Base-by-base conservation (phyloP, 2,329 filamentous ascomycete genomes). In the Aspergillus tubingensis region DNA sequence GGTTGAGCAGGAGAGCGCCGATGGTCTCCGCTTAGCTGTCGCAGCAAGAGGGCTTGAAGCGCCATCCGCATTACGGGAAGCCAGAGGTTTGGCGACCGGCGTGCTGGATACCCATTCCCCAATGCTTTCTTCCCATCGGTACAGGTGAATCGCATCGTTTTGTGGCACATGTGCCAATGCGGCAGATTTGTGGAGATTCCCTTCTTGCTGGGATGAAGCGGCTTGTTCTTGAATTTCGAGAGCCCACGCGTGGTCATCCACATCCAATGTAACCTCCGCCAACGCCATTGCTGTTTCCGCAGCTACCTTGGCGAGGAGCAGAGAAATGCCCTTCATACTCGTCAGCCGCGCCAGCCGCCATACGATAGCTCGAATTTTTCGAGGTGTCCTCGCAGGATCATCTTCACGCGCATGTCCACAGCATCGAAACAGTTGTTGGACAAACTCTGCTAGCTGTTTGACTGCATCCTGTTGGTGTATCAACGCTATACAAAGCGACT, bases 61-160 rank as follows among this genome's bases (percentile, higher is more conserved):
- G 11, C 55, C 17, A 15, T 58, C 27, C 7, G 25, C 25, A 30
- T 30, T 11, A 30, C 27, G 52, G 8, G 48, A 23, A 7, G 59
- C 44, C 50, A 70, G 68, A 48, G 63, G 67, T 53, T 72, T 70
- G 39, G 62, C 51, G 54, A 67, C 71, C 27, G 83, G 83, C 48
- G 81, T 84, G 41, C 73, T 77, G n/a, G 78, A 81, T 54, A 86
- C 80, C 83, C 83, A 86, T 70, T 85, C 83, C 39, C 82, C 79
- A 68, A 86, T 85, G 48, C 79, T 81, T 66, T 84, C 82, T 67
- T 85, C 83, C 83, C 83, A 86, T 32, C 80, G 71, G 77, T 84
- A 69, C 64, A 74, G 60, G 10, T 66, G 7, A 60, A 41, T 30
- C 27, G 10, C 27, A 30, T 30, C 27, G 27, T 3, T 30, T 30